phyloP scores from a whole-genome alignment of 2,329 filamentous ascomycete genomes.

The Fusarium cyanostomum region DNA sequence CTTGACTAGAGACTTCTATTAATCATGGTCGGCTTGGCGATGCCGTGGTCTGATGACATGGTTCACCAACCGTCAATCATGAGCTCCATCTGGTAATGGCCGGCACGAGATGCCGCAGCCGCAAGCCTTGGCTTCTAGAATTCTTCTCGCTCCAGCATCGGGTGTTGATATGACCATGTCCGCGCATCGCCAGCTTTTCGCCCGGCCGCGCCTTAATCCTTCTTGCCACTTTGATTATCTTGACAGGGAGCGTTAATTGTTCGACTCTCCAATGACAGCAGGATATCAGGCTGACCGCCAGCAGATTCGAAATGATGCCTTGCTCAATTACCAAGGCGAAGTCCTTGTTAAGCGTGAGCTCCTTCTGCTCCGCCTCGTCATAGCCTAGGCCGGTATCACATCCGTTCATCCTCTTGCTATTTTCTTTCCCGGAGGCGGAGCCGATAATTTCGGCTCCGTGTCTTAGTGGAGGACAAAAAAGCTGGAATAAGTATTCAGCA shows the following conservation, averaged over 20 bases:
- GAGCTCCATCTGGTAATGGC: conserved; percentile 25
- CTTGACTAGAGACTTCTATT: conserved; percentile 3
- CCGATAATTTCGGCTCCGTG: conserved; percentile 27
- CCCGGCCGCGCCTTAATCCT: conserved; percentile 11
- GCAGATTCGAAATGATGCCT: not conserved
- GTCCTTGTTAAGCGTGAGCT: not conserved
- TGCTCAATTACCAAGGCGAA: not conserved
- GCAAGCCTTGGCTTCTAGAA: conserved; percentile 27
- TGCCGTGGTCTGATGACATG: conserved; percentile 10
- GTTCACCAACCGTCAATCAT: conserved; percentile 2
- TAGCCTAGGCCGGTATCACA: conserved; percentile 9
- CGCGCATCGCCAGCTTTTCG: not conserved
- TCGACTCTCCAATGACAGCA: conserved; percentile 14
- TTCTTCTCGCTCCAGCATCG: conserved; percentile 13
- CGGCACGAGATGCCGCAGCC: conserved; percentile 17
- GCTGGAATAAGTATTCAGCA: too few species aligned
- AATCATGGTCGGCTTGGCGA: conserved; percentile 31
- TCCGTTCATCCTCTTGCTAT: not conserved
- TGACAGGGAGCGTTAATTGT: not conserved
- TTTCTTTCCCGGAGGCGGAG: conserved; percentile 1
- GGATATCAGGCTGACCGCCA: conserved; percentile 24
- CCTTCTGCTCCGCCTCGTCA: conserved; percentile 18
- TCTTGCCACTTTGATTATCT: conserved; percentile 17
- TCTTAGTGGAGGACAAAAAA: too few species aligned
- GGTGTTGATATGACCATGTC: not conserved